A percentile compares a stretch with the other conserved stretches of the same genome.
These are phyloP conservation scores for Plasmodium yoelii DNA, from an alignment of 169 alveolate genomes.

Conservation along the genomic window DNA sequence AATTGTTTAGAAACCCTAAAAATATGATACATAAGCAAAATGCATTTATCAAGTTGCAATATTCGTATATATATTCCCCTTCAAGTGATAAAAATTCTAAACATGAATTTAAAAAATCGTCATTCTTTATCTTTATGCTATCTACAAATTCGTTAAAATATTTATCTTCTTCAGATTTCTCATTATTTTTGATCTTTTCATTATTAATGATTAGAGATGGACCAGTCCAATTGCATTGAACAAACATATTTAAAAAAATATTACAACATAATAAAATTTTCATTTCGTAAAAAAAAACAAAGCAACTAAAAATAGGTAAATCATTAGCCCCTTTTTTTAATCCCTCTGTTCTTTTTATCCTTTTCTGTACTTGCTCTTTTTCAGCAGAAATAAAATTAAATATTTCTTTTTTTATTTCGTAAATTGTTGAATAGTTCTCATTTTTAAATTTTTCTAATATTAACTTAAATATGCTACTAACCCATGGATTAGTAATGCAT, in stretches of 20 bases:
- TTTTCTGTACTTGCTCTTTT: slow-evolving; percentile 15
- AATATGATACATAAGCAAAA: slow-evolving; percentile 43
- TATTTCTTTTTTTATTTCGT: slow-evolving; percentile 26
- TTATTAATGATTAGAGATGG: slow-evolving; percentile 30
- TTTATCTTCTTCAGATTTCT: slow-evolving; percentile 3
- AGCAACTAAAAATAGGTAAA: slow-evolving; percentile 7
- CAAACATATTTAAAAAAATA: slow-evolving; percentile 59
- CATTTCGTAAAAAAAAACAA: slow-evolving; percentile 28
- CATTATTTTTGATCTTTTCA: slow-evolving; percentile 8
- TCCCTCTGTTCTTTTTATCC: background rate
- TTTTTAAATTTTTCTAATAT: slow-evolving; percentile 13
- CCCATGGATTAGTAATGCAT: slow-evolving; percentile 43
- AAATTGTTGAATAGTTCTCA: background rate
- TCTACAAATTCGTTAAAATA: slow-evolving; percentile 38
- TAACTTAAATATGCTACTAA: slow-evolving; percentile 36
- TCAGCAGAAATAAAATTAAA: slow-evolving; percentile 13
- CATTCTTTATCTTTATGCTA: slow-evolving; percentile 23
- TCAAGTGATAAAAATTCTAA: slow-evolving; percentile 58
- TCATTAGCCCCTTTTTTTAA: background rate
- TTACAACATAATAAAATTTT: slow-evolving; percentile 55
- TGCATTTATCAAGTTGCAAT: slow-evolving; percentile 32
- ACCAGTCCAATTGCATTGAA: slow-evolving; percentile 75
- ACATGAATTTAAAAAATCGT: slow-evolving; percentile 40
- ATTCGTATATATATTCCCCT: slow-evolving; percentile 59
- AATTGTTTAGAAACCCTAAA: slow-evolving; percentile 45